Base-by-base conservation (phyloP, 768 basidiomycete species). In the Trametes meyenii region DNA sequence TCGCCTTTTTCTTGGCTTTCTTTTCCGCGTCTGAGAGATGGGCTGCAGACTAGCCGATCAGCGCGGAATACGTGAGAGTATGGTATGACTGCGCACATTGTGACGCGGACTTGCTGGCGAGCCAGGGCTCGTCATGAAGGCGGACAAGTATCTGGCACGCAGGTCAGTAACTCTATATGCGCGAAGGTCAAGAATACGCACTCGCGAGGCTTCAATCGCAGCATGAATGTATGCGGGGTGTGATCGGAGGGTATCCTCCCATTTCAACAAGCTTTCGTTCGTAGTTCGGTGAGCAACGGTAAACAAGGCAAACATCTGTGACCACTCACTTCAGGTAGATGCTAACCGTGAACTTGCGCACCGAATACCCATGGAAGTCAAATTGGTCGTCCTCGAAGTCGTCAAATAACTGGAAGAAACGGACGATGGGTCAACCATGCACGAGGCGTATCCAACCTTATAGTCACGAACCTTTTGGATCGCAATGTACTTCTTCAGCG, bases 361-460 rank as follows among this genome's bases (percentile, higher is more conserved):
- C 66, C 66, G 92, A 92, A 73, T 98, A 99, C 7, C 90, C 86
- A 72, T 99, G 97, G 81, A 99, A 99, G 74, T 99, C 97, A 67
- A 90, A 98, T 75, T 98, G 95, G 69, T 97, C 96, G 66, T 98
- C 94, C 65, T 97, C 94, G 65, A 91, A 84, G 54, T 90, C 90
- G 55, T 88, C 83, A 72, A 96, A 98, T 16, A 88, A 76, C 92
- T 92, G 61, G 26, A 10, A n/a, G 26, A 50, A 16, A 45, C 40
- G 2, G 10, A 24, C 49, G 23, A 62, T 13, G 21, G 24, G 12
- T 44, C 14, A 17, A 29, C 2, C 7, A 51, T 5, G 13, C 29
- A 33, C 36, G 43, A 45, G 62, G 35, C 21, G 6, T 19, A 6
- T n/a, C 44, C 17, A 6, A 33, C 48, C n/a, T 29, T 16, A 21